Percentiles rank a stretch among this genome's conserved stretches.
phyloP scores from a whole-genome alignment of 805 yeast genomes.

The Zygosaccharomyces gambellarensis region DNA sequence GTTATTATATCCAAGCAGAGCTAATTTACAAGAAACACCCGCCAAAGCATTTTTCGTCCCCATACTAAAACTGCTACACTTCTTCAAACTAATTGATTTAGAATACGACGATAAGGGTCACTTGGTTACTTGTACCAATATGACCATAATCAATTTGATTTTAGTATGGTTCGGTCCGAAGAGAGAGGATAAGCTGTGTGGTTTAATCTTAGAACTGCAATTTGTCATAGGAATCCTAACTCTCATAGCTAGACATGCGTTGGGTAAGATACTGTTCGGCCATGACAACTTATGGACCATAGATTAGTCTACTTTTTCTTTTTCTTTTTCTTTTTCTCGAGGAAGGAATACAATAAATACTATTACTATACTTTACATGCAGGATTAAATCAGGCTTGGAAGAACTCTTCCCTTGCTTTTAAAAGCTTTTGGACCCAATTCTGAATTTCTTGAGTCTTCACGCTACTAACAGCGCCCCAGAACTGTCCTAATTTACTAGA shows the following conservation, averaged over 20 bases:
- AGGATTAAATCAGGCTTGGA: background rate
- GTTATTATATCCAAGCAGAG: conserved; percentile 67
- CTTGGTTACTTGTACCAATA: conserved; percentile 56
- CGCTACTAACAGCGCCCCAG: conserved; percentile 52
- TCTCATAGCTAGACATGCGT: conserved; percentile 68
- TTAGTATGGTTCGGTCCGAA: conserved; percentile 87
- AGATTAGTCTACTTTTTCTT: conserved; percentile 7
- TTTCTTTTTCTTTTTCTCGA: background rate
- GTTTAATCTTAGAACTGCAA: conserved; percentile 56
- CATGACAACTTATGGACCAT: conserved; percentile 65
- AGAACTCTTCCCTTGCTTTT: conserved; percentile 37
- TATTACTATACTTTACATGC: background rate
- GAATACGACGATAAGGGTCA: conserved; percentile 34
- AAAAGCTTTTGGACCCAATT: conserved; percentile 62
- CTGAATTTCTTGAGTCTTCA: conserved; percentile 66
- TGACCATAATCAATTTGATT: conserved; percentile 80
- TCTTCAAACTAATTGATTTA: conserved; percentile 44
- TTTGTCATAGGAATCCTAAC: conserved; percentile 61
- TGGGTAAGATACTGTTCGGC: conserved; percentile 85
- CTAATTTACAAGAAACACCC: conserved; percentile 38
- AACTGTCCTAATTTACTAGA: conserved; percentile 62
- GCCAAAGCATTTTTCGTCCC: conserved; percentile 33
- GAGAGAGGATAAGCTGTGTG: conserved; percentile 75
- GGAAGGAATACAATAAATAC: background rate
- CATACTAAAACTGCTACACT: conserved; percentile 43